phyloP scores from a whole-genome alignment of 148 eudicot genomes.

The Chenopodium quinoa region DNA sequence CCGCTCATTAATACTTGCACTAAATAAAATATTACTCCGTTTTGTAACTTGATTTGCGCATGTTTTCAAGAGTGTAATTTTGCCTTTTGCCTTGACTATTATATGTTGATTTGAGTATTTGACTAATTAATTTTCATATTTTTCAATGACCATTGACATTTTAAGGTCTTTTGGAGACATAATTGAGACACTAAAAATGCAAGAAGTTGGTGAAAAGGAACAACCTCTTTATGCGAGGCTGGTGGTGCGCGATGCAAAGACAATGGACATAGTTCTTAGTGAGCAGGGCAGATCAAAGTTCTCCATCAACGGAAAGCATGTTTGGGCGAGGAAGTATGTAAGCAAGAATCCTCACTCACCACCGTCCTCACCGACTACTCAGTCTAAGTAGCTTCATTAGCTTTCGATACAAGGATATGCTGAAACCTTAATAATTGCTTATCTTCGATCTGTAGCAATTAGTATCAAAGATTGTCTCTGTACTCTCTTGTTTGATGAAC shows the following conservation, averaged over 20 bases:
- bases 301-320: constrained; percentile 38
- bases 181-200: constrained; percentile 27
- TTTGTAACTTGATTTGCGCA: too few species aligned
- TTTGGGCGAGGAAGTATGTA: constrained; percentile 36
- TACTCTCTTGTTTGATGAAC: not conserved
- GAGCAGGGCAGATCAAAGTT: constrained; percentile 27
- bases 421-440: not conserved
- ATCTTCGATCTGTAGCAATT: not conserved
- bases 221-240: constrained; percentile 35
- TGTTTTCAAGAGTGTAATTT: too few species aligned
- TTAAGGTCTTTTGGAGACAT: constrained; percentile 24
- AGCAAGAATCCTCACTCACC: constrained; percentile 26
- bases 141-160: not conserved
- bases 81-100: too few species aligned
- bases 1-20: too few species aligned
- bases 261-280: constrained; percentile 17
- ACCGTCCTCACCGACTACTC: constrained; percentile 32
- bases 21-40: too few species aligned
- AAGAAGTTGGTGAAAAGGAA: constrained; percentile 31
- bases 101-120: not conserved
- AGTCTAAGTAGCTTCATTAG: not conserved
- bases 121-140: not conserved
- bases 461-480: not conserved
- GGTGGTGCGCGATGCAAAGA: constrained; percentile 21
- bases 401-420: not conserved